A percentile compares a stretch with the other conserved stretches of the same genome.
Conservation (phyloP, 805 yeast genomes). For the Sporopachydermia quercuum region DNA sequence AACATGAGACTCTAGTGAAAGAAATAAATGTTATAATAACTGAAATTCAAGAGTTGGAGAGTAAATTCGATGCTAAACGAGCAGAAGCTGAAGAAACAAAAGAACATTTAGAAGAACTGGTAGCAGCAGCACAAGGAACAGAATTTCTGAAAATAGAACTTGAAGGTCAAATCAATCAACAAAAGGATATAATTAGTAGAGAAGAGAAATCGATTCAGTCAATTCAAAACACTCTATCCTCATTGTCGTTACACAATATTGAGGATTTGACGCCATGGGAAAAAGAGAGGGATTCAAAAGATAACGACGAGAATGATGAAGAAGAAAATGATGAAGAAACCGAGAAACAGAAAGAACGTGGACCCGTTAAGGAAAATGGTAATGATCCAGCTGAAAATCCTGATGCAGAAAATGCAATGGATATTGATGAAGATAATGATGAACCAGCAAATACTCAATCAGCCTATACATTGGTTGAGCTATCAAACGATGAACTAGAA, state of each 20-base stretch:
- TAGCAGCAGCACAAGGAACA: not conserved
- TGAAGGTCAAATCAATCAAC: not conserved
- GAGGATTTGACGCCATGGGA: not conserved
- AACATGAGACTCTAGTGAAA: constrained; percentile 18
- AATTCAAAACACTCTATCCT: not conserved
- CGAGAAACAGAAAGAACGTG: constrained; percentile 2
- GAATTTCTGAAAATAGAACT: not conserved
- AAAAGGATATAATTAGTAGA: not conserved
- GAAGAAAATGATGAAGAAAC: constrained; percentile 2
- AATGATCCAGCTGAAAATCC: constrained; percentile 6
- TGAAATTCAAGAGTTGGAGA: constrained; percentile 11
- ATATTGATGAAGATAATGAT: constrained; percentile 7
- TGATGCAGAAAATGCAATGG: constrained; percentile 4
- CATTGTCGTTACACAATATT: not conserved
- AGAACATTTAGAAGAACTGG: not conserved
- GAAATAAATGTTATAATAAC: constrained; percentile 25
- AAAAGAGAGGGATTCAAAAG: constrained; percentile 13
- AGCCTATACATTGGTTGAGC: constrained; percentile 24
- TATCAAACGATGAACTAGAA: constrained; percentile 36
- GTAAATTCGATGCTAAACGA: constrained; percentile 9
- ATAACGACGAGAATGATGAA: constrained; percentile 5
- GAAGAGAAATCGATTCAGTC: not conserved
- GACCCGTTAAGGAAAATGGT: constrained; percentile 1
- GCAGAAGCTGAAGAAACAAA: constrained; percentile 9
- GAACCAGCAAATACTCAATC: constrained; percentile 4